Evolutionary conservation across 352 stramenopile species (phyloP).

Genomic region (Blastocystis sp.): DNA sequence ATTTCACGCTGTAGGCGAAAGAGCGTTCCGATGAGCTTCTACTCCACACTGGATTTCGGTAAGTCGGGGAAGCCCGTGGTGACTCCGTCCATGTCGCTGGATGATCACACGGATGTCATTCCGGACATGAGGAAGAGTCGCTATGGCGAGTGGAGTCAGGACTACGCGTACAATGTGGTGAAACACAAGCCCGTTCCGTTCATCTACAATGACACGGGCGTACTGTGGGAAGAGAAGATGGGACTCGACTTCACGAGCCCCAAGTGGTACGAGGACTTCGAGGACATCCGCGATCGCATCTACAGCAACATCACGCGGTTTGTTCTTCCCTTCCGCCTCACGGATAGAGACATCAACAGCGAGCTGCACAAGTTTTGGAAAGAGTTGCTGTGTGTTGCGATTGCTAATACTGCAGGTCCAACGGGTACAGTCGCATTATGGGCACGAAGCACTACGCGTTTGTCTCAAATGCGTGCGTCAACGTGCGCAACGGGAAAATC

Average conservation of each 20-base stretch:
- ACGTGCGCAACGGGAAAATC: constrained; percentile 36
- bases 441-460: constrained; percentile 37
- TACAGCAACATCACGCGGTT: neutral
- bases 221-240: constrained; percentile 40
- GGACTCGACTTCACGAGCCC: constrained; percentile 1
- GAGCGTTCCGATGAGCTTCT: neutral
- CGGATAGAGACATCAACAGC: neutral
- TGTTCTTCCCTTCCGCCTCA: neutral
- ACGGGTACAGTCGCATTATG: constrained; percentile 54
- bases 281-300: constrained; percentile 6
- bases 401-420: neutral
- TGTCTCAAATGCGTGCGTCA: constrained; percentile 28
- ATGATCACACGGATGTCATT: neutral
- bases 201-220: constrained; percentile 48
- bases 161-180: constrained; percentile 22
- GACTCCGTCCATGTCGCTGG: neutral
- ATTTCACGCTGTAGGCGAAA: neutral
- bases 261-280: constrained; percentile 24
- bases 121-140: neutral
- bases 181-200: constrained; percentile 15
- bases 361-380: constrained; percentile 41
- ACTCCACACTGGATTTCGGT: neutral
- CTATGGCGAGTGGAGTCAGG: neutral
- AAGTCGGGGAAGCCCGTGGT: neutral
- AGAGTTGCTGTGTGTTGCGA: neutral